A percentile compares a stretch with the other conserved stretches of the same genome.
Conservation (phyloP, 2,329 filamentous ascomycete species). For the Elsinoe necatrix region DNA sequence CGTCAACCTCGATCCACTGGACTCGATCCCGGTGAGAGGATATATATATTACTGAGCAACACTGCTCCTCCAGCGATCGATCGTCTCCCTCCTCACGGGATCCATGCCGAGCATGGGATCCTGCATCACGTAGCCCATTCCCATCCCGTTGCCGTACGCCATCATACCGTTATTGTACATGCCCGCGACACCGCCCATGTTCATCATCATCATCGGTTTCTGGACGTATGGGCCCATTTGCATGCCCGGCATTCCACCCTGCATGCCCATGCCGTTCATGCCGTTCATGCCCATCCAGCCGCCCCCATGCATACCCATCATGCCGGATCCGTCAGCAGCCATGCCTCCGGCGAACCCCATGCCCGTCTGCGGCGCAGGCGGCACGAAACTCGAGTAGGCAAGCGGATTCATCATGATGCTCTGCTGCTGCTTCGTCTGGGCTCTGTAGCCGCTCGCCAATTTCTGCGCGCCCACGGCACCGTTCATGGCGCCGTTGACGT, state of each 20-base stretch:
- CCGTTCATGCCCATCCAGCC: slow-evolving; percentile 2
- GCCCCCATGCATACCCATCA: background rate
- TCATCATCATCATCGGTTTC: slow-evolving; percentile 17
- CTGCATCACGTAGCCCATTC: slow-evolving; percentile 19
- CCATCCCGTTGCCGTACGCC: slow-evolving; percentile 20
- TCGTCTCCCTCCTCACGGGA: slow-evolving; percentile 45
- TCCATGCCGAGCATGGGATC: slow-evolving; percentile 33
- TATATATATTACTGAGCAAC: slow-evolving; percentile 23
- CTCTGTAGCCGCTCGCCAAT: slow-evolving; percentile 20
- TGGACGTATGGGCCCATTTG: background rate
- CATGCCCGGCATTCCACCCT: background rate
- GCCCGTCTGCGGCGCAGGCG: slow-evolving; percentile 9
- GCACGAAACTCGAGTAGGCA: slow-evolving; percentile 2
- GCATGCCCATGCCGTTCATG: slow-evolving; percentile 11
- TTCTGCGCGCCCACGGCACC: slow-evolving; percentile 2
- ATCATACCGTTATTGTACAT: slow-evolving; percentile 10
- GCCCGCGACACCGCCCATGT: slow-evolving; percentile 7
- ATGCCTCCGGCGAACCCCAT: slow-evolving; percentile 14
- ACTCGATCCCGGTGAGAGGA: too few relatives aligned
- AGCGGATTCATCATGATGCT: slow-evolving; percentile 4
- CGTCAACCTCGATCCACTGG: too few relatives aligned
- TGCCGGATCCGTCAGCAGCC: background rate
- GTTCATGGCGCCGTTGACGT: background rate
- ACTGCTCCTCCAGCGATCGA: slow-evolving; percentile 51
- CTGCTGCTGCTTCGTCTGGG: slow-evolving; percentile 18